Evolutionary conservation across 495 filamentous ascomycete genomes (phyloP).

Genomic region (Aspergillus ellipticus): DNA sequence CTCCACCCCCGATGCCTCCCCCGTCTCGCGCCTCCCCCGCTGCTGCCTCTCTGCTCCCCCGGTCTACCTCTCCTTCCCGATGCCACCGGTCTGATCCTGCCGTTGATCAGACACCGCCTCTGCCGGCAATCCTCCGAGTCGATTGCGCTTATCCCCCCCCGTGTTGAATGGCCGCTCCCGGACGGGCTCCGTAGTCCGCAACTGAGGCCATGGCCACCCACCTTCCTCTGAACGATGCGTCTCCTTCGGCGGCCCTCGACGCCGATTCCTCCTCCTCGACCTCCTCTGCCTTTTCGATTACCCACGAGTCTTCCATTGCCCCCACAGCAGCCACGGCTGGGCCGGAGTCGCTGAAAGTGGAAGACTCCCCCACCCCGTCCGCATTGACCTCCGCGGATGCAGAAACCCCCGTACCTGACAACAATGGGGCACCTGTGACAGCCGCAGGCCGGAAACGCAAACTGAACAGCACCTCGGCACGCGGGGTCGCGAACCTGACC

Average conservation of each 20-base stretch:
- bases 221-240: constrained; percentile 29
- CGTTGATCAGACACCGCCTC: constrained; percentile 11
- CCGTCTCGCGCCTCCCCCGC: constrained; percentile 1
- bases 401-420: constrained; percentile 20
- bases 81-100: constrained; percentile 6
- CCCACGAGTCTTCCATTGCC: constrained; percentile 7
- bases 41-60: background rate
- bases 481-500: constrained; percentile 69
- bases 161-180: constrained; percentile 30
- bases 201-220: constrained; percentile 41
- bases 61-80: constrained; percentile 5
- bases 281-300: constrained; percentile 8
- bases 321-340: constrained; percentile 8
- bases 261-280: constrained; percentile 1
- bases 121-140: background rate
- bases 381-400: constrained; percentile 28
- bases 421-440: constrained; percentile 20
- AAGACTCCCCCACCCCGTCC: constrained; percentile 31
- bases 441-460: constrained; percentile 46
- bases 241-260: constrained; percentile 27
- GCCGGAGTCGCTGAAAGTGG: constrained; percentile 25
- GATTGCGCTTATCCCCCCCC: constrained; percentile 3
- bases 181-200: constrained; percentile 20
- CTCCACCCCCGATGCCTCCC: background rate
- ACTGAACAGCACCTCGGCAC: constrained; percentile 50